Base-by-base conservation (phyloP, 768 basidiomycete species). In the Imleria badia region DNA sequence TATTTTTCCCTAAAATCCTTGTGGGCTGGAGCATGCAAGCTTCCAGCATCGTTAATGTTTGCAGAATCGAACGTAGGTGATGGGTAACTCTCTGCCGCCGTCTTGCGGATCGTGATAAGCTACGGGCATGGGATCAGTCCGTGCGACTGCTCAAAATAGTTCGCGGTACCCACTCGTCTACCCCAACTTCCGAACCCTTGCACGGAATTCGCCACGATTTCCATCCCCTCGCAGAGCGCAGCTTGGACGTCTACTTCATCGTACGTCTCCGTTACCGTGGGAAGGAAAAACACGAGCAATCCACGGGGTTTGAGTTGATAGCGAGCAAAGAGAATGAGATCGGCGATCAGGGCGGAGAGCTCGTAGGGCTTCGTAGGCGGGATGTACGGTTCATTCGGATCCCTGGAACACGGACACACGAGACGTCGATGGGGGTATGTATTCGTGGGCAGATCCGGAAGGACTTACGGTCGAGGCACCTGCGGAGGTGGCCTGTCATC, bases 141-240 rank as follows among this genome's bases (percentile, higher is more conserved):
- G 22, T 45, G 34, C 17, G n/a, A 15, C 38, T 31, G 48, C 35
- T 35, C 6, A 47, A 15, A 26, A 12, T 14, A 10, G 45, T 48
- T 40, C 42, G 46, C 15, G 41, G 26, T 23, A 75, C 89, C 71
- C 65, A 94, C 94, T 67, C 96, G 73, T 61, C 96, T 78, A 1
- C 93, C 94, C 96, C 96, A 99, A 23, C 86, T 89, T 14, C 94
- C 94, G 65, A 98, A 99, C 62, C 89, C 86, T 71, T 99, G 94
- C 58, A 93, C 71, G 34, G 92, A 94, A 67, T 96, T 95, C 0
- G 88, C 87, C 40, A 94, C 78, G 19, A 98, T 72, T 61, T 85
- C 84, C 89, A 98, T 94, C 1, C 94, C 95, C 22, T 85, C 84
- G 60, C 89, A 91, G 5, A 93, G 77, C 70, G 92, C 81, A 1